Conservation (phyloP, 2,329 filamentous ascomycete genomes). For the Phoma sp. region DNA sequence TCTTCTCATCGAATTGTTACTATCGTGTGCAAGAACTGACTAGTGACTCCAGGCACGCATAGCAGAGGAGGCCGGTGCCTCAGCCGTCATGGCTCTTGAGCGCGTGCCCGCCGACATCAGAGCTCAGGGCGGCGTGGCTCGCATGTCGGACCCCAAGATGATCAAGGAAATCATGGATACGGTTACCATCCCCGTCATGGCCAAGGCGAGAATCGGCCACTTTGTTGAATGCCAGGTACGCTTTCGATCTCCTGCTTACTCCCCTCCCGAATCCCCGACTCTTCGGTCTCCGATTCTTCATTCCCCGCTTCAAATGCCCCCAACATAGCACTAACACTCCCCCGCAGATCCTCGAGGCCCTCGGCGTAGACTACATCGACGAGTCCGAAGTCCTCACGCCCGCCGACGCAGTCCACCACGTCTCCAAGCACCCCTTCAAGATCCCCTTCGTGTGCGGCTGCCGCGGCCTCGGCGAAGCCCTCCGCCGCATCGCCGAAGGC, state of each 20-base stretch:
- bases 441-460: slow-evolving; percentile 97
- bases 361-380: slow-evolving; percentile 97
- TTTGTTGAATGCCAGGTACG: slow-evolving; percentile 92
- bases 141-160: slow-evolving; percentile 95
- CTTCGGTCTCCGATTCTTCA: not conserved
- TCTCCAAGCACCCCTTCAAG: slow-evolving; percentile 83
- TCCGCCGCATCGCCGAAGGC: slow-evolving; percentile 88
- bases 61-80: slow-evolving; percentile 94
- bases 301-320: too few relatives aligned
- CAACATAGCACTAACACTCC: too few relatives aligned
- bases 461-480: slow-evolving; percentile 90
- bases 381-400: slow-evolving; percentile 97
- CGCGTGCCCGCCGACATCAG: slow-evolving; percentile 97
- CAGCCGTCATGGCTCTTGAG: slow-evolving; percentile 98
- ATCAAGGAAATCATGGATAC: slow-evolving; percentile 95
- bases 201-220: slow-evolving; percentile 96
- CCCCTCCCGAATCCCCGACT: not conserved
- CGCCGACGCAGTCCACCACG: slow-evolving; percentile 88
- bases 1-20: not conserved
- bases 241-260: not conserved
- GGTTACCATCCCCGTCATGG: slow-evolving; percentile 98
- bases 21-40: not conserved
- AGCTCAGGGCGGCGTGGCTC: slow-evolving; percentile 87
- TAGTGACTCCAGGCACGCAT: slow-evolving; percentile 82
- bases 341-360: slow-evolving; percentile 89